Percentiles rank a stretch among this genome's conserved stretches.
phyloP scores from a whole-genome alignment of 306 rosid genomes.

The Vicia faba region DNA sequence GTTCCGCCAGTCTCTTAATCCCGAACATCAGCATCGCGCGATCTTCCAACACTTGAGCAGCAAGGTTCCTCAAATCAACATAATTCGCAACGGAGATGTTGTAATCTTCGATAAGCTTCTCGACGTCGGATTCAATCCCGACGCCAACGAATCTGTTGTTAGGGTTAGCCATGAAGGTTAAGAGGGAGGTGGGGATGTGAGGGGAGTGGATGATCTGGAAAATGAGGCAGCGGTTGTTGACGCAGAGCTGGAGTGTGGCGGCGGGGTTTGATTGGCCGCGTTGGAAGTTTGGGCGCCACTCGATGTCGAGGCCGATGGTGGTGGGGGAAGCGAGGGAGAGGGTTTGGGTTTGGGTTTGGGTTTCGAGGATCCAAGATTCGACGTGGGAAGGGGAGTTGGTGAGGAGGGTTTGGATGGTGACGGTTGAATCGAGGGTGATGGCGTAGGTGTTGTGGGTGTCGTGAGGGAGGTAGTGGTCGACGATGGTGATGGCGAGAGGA shows the following conservation, averaged over 20 bases:
- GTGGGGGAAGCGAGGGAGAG: not conserved
- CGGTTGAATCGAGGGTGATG: conserved; percentile 21
- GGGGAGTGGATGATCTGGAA: conserved; percentile 38
- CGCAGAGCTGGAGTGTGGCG: conserved; percentile 35
- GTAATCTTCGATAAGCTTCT: conserved; percentile 26
- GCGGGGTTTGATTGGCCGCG: conserved; percentile 16
- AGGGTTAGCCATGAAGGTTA: not conserved
- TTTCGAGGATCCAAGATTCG: conserved; percentile 35
- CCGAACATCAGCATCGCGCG: not conserved
- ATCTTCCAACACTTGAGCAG: conserved; percentile 1
- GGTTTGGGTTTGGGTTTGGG: not conserved
- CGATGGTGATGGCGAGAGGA: not conserved
- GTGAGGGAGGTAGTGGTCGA: conserved; percentile 8
- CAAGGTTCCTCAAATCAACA: conserved; percentile 30
- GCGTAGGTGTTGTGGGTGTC: conserved; percentile 28
- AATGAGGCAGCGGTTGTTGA: conserved; percentile 31
- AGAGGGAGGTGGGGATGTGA: not conserved
- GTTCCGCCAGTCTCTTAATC: not conserved
- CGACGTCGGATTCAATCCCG: conserved; percentile 21
- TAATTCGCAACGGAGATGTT: not conserved
- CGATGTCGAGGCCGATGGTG: conserved; percentile 40
- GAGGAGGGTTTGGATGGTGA: conserved; percentile 27
- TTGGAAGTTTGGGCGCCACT: conserved; percentile 37
- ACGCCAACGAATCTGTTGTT: conserved; percentile 31
- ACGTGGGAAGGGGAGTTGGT: conserved; percentile 31